Evolutionary conservation across 2,329 filamentous ascomycete genomes (phyloP).

Genomic region (Pseudonectria foliicola): DNA sequence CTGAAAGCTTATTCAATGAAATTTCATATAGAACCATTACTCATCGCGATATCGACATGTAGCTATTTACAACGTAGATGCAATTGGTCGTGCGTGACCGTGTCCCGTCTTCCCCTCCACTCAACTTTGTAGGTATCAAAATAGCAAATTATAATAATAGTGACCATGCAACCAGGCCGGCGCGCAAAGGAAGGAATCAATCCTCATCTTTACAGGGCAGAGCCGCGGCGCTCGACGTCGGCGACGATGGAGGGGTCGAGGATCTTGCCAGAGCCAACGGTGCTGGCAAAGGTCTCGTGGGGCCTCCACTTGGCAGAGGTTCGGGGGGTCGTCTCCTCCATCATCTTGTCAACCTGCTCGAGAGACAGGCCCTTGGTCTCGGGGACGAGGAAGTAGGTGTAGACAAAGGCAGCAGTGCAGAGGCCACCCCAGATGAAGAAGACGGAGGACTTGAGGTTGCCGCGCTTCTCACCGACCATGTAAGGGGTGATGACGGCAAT

Average conservation of each 20-base stretch:
- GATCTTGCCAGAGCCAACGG: slow-evolving; percentile 22
- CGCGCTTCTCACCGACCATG: slow-evolving; percentile 44
- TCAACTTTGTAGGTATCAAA: not conserved
- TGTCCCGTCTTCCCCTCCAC: too few species aligned
- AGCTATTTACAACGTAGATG: too few species aligned
- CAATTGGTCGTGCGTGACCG: too few species aligned
- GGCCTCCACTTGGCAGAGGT: slow-evolving; percentile 72
- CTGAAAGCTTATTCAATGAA: too few species aligned
- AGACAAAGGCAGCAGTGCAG: slow-evolving; percentile 52
- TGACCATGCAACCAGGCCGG: too few species aligned
- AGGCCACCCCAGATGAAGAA: slow-evolving; percentile 72
- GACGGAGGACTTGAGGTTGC: slow-evolving; percentile 52
- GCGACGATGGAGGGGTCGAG: slow-evolving; percentile 24
- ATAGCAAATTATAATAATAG: not conserved
- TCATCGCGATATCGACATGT: too few species aligned
- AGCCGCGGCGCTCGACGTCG: slow-evolving; percentile 24
- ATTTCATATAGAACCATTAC: too few species aligned
- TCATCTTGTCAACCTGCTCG: slow-evolving; percentile 79
- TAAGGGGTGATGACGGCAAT: slow-evolving; percentile 62
- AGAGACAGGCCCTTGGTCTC: slow-evolving; percentile 72
- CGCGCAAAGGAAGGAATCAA: not conserved
- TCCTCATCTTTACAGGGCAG: slow-evolving; percentile 25
- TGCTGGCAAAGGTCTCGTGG: slow-evolving; percentile 58
- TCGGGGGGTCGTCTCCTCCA: slow-evolving; percentile 75
- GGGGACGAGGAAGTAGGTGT: slow-evolving; percentile 66